Evolutionary conservation across 306 rosid species (phyloP).

Genomic region (Cucumis sativus): Cucumber_9930_V3 NC_026658.2:1473501-1474000

Average conservation of each 20-base stretch:
- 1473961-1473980: neutral
- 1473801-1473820: slow-evolving; percentile 63
- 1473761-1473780: slow-evolving; percentile 50
- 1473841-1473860: slow-evolving; percentile 70
- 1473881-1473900: slow-evolving; percentile 87
- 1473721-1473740: slow-evolving; percentile 73
- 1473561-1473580: neutral
- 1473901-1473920: slow-evolving; percentile 38
- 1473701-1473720: slow-evolving; percentile 75
- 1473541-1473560: neutral
- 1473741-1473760: slow-evolving; percentile 79
- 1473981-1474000: slow-evolving; percentile 35
- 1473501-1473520: neutral
- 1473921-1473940: neutral
- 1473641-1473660: slow-evolving; percentile 82
- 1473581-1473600: neutral
- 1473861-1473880: slow-evolving; percentile 71
- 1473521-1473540: neutral
- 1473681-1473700: slow-evolving; percentile 67
- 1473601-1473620: neutral
- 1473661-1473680: slow-evolving; percentile 54
- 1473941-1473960: neutral
- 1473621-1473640: slow-evolving; percentile 25
- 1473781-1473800: slow-evolving; percentile 54
- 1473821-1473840: slow-evolving; percentile 78